Evolutionary conservation across 2,329 filamentous ascomycete species (phyloP), one percentile per base, ranked within the genome.

Genomic region (Elsinoe australis): DNA sequence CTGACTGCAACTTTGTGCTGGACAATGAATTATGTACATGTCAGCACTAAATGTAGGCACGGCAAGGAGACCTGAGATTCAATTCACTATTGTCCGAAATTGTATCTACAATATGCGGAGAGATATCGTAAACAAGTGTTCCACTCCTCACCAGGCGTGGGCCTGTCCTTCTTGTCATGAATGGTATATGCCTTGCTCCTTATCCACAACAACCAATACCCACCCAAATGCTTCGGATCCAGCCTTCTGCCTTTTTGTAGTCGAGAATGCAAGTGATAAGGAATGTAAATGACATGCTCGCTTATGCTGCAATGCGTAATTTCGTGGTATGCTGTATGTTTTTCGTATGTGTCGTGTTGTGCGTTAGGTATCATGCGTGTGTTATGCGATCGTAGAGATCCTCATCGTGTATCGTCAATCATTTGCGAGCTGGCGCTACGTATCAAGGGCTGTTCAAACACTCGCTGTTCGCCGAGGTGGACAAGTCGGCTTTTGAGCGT

Each of bases 401-500:
- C n/a, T n/a, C n/a, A n/a, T 31, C 21, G 14, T 28, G 38, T 42
- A 3, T 18, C 5, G 5, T 14, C 14, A 17, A 28, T 42, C 5
- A 10, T 28, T 12, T 42, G 10, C 17, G 24, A 8, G 24, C 17
- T 8, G 32, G 26, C 12, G 26, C 12, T 6, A n/a, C 9, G 17
- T 33, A 14, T 12, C 15, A 21, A 19, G 15, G 4, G 7, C 21
- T n/a, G 5, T 12, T 67, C 56, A 74, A 7, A 74, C 69, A 54
- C 70, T 73, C 47, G 72, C 70, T 3, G 72, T 74, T 29, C 72
- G 62, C 51, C 72, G 57, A 14, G 67, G 63, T 9, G 66, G 63
- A 47, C 70, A 65, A 14, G 64, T 60, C 4, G 88, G 88, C 52
- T 90, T 87, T 59, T 90, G 84, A 12, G 88, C 89, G 62, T 94